These are phyloP conservation scores for Rhododendron ferrugineum DNA, from an alignment of 148 eudicot genomes.

Conservation along the genomic window DNA sequence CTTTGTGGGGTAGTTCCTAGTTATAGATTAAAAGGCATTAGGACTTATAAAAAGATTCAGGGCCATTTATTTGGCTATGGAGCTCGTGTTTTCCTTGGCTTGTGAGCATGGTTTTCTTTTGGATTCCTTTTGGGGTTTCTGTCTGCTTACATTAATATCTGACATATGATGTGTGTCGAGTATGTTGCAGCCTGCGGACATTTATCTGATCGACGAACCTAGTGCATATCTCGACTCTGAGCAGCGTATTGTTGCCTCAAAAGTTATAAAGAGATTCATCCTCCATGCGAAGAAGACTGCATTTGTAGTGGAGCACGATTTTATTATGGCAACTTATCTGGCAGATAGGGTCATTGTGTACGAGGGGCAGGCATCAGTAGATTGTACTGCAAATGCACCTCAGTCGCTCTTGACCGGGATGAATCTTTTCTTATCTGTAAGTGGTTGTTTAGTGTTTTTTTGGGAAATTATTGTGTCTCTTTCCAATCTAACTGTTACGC, in stretches of 20 bases:
- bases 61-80: not conserved
- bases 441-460: constrained; percentile 12
- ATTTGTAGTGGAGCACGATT: constrained; percentile 93
- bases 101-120: constrained; percentile 1
- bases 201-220: constrained; percentile 90
- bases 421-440: constrained; percentile 92
- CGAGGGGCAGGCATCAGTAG: constrained; percentile 78
- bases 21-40: not conserved
- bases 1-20: not conserved
- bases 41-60: not conserved
- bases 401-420: constrained; percentile 86
- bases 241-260: constrained; percentile 97
- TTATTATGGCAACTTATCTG: constrained; percentile 92
- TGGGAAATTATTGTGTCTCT: not conserved
- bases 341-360: constrained; percentile 92
- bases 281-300: constrained; percentile 97
- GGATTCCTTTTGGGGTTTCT: not conserved
- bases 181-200: constrained; percentile 83
- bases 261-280: constrained; percentile 90
- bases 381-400: constrained; percentile 83
- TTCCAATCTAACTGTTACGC: not conserved
- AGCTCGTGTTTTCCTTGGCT: not conserved
- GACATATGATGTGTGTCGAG: not conserved
- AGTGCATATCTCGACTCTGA: constrained; percentile 98
- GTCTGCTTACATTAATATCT: not conserved